Conservation (phyloP, 192 early-diverging fungal genomes). For the Backusella circina region DNA sequence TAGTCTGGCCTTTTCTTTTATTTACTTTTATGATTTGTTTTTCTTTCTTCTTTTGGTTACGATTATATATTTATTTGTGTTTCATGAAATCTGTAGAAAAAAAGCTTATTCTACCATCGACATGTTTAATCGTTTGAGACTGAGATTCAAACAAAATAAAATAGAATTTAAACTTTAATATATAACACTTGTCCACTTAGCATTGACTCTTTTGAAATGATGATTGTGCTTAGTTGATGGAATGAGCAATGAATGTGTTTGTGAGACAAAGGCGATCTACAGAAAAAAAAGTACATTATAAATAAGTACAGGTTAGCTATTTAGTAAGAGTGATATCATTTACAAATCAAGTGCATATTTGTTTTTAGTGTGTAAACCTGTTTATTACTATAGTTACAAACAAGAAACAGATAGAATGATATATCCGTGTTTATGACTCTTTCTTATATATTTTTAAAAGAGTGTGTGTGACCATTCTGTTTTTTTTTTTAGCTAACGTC, state of each 20-base stretch:
- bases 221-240: too few relatives aligned
- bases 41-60: not conserved
- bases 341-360: not conserved
- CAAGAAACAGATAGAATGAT: not conserved
- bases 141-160: not conserved
- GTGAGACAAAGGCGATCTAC: not conserved
- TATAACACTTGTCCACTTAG: not conserved
- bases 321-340: conserved; percentile 1
- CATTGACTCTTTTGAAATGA: too few relatives aligned
- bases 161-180: not conserved
- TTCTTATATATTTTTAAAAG: not conserved
- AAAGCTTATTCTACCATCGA: not conserved
- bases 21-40: not conserved
- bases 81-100: not conserved
- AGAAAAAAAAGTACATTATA: not conserved
- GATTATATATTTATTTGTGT: not conserved
- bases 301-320: not conserved
- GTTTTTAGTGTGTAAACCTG: not conserved
- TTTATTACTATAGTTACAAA: conserved; percentile 2
- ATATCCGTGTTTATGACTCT: not conserved
- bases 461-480: not conserved
- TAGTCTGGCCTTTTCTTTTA: not conserved
- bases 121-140: not conserved
- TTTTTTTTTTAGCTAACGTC: not conserved
- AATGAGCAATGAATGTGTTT: not conserved